phyloP scores from a whole-genome alignment of 2,329 filamentous ascomycete genomes.

The Monosporascus sp. region DNA sequence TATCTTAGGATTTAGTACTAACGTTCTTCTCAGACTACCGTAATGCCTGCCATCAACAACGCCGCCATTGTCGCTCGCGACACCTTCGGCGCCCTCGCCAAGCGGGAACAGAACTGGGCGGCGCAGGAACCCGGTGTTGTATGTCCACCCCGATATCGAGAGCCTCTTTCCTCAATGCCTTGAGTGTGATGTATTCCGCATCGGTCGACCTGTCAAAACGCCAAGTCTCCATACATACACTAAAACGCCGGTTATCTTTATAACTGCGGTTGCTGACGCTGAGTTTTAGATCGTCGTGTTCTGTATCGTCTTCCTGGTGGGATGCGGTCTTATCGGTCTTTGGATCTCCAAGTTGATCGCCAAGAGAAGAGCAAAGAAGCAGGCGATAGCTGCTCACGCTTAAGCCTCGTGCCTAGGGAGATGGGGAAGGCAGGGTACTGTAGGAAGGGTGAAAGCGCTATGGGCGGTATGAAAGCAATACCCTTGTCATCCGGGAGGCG shows the following conservation, averaged over 20 bases:
- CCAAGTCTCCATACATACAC: no score
- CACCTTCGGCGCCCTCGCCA: conserved; percentile 22
- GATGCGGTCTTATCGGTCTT: conserved; percentile 22
- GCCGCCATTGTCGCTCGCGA: conserved; percentile 29
- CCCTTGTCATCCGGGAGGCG: conserved; percentile 11
- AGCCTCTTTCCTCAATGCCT: not conserved
- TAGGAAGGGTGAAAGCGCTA: not conserved
- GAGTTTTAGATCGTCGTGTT: conserved; percentile 4
- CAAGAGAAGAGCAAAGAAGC: conserved; percentile 24
- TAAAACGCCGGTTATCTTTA: no score
- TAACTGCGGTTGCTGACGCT: not conserved
- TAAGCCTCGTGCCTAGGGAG: conserved; percentile 12
- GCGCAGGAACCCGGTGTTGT: conserved; percentile 8
- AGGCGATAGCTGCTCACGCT: conserved; percentile 15
- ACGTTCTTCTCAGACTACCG: conserved; percentile 13
- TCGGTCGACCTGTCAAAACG: no score
- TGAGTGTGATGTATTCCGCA: no score
- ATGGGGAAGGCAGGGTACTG: conserved; percentile 6
- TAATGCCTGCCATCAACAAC: conserved; percentile 30
- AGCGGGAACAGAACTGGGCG: conserved; percentile 26
- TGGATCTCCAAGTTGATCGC: conserved; percentile 25
- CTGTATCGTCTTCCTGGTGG: conserved; percentile 29
- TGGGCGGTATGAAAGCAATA: conserved; percentile 13
- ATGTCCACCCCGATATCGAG: not conserved
- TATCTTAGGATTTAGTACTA: conserved; percentile 6